Base-by-base conservation (phyloP, 208 protist species). In the Trypanosoma grayi region DNA sequence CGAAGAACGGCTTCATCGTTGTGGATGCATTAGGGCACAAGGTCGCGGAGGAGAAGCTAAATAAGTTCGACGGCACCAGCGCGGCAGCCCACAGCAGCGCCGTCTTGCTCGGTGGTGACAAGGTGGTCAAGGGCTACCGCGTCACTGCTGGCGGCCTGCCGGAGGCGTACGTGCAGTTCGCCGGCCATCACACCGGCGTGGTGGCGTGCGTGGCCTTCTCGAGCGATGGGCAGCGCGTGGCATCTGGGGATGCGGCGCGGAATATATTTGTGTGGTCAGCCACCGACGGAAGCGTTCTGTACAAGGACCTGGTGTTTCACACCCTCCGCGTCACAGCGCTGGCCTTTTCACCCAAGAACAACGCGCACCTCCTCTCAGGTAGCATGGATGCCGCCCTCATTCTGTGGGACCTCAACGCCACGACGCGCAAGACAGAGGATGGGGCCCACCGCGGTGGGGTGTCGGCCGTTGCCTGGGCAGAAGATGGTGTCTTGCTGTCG, bases 221-320 rank as follows among this genome's bases (percentile, higher is more conserved):
- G 7, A 34, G 44, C 28, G 60, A 66, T 27, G 72, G 53, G 4
- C 41, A 51, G 2, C 45, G 63, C 30, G 50, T 79, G 0, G 77
- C 64, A 24, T 71, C 71, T 13, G 76, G 71, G 14, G 71, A 78
- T 48, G 47, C 59, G 5, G 36, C 20, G 18, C 43, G 68, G 41
- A 76, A 69, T 31, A 75, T 83, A 34, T 66, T 70, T 60, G 71
- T 78, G n/a, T 78, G 76, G 71, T 77, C 67, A 8, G 39, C 52
- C 14, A 46, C 25, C 16, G 68, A 67, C 30, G 66, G 76, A 7
- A 55, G 43, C 18, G 45, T 75, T 2, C 45, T 77, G 13, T 75
- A 64, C 43, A 40, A 54, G 25, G 60, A 70, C 27, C 60, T 81
- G 44, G 61, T 69, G 11, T 81, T 74, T 41, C 75, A 81, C 70